Percentiles rank a stretch among this genome's conserved stretches.
Evolutionary conservation across 768 basidiomycete genomes (phyloP).

Genomic region (Suillus lakei): DNA sequence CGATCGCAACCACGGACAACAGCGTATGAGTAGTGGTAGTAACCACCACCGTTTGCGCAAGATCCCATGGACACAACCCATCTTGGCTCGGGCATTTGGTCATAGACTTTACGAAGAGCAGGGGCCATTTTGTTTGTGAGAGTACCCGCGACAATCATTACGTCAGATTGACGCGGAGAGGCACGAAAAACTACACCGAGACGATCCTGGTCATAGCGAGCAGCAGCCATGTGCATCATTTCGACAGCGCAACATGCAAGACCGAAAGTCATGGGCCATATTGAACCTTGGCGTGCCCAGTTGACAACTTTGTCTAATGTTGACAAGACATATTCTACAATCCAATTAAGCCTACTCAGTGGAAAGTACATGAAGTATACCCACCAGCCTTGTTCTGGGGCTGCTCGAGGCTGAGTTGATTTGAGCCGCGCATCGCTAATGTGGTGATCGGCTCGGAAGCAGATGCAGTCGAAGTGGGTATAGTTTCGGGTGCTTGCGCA

Average conservation of each 20-base stretch:
- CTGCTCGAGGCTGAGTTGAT: slow-evolving; percentile 84
- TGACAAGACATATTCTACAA: slow-evolving; percentile 90
- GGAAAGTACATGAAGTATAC: slow-evolving; percentile 19
- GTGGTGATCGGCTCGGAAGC: slow-evolving; percentile 63
- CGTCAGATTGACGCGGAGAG: slow-evolving; percentile 95
- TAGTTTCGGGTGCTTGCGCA: slow-evolving; percentile 42
- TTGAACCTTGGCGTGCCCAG: slow-evolving; percentile 96
- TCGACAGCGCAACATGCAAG: slow-evolving; percentile 99
- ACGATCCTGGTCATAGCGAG: slow-evolving; percentile 97
- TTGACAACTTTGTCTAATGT: slow-evolving; percentile 96
- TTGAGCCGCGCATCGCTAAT: slow-evolving; percentile 78
- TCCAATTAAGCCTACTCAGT: slow-evolving; percentile 4
- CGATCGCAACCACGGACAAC: slow-evolving; percentile 98
- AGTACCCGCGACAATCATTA: slow-evolving; percentile 99
- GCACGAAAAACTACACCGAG: slow-evolving; percentile 98
- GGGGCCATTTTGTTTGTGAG: slow-evolving; percentile 99
- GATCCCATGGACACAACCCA: slow-evolving; percentile 99
- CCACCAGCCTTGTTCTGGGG: slow-evolving; percentile 90
- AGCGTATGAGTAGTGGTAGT: slow-evolving; percentile 98
- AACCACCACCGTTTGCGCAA: slow-evolving; percentile 97
- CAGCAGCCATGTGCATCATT: slow-evolving; percentile 99
- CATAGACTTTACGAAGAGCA: slow-evolving; percentile 93
- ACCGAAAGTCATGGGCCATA: slow-evolving; percentile 99
- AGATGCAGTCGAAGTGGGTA: slow-evolving; percentile 49
- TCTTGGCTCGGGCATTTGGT: slow-evolving; percentile 99